Percentiles rank a stretch among this genome's conserved stretches.
Conservation (phyloP, 768 basidiomycete genomes). For the Pisolithus sp. region DNA sequence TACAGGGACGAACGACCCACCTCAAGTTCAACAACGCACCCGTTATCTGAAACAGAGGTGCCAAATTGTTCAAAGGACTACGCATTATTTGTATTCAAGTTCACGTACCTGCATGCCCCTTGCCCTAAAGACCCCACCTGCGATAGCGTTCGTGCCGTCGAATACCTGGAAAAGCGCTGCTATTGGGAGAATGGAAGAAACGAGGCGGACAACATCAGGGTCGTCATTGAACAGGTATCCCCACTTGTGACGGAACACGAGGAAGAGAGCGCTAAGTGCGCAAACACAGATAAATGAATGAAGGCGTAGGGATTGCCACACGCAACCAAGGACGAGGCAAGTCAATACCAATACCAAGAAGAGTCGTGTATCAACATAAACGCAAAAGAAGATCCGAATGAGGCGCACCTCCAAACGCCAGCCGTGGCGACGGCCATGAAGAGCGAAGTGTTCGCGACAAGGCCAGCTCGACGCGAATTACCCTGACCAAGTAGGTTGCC, state of each 20-base stretch:
- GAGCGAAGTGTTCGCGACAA: slow-evolving; percentile 60
- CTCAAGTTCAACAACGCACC: slow-evolving; percentile 1
- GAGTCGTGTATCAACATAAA: background rate
- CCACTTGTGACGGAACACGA: slow-evolving; percentile 61
- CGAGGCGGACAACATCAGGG: slow-evolving; percentile 40
- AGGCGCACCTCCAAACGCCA: slow-evolving; percentile 52
- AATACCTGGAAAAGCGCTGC: slow-evolving; percentile 82
- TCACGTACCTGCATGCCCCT: slow-evolving; percentile 62
- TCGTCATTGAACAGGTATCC: slow-evolving; percentile 70
- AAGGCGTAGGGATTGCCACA: too few relatives aligned
- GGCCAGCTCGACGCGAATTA: slow-evolving; percentile 63
- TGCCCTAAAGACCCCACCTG: slow-evolving; percentile 75
- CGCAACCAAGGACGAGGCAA: too few relatives aligned
- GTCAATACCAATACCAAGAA: background rate
- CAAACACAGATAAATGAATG: too few relatives aligned
- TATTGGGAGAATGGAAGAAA: slow-evolving; percentile 66
- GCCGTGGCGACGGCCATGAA: slow-evolving; percentile 61
- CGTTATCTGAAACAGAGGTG: background rate
- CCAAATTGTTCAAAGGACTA: background rate
- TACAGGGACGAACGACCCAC: background rate
- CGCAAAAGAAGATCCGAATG: background rate
- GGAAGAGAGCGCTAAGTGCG: slow-evolving; percentile 41
- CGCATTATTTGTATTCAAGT: background rate
- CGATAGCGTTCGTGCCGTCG: slow-evolving; percentile 66
- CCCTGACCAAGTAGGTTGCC: slow-evolving; percentile 86